phyloP scores from a whole-genome alignment of 78 protist genomes.

The Trichosphaerium sp. region DNA sequence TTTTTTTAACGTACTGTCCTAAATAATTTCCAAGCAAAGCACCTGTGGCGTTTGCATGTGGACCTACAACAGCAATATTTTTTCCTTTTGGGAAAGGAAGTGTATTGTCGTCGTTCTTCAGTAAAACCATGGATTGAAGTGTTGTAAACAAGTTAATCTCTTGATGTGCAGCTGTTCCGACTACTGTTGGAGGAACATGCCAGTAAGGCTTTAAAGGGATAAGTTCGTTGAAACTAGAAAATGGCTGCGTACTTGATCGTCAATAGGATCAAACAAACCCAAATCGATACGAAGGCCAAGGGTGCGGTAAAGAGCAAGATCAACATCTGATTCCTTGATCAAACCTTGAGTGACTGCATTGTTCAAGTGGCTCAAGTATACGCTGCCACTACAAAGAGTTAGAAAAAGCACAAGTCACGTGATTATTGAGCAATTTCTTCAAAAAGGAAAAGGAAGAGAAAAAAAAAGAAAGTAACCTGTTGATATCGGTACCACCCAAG shows the following conservation, averaged over 20 bases:
- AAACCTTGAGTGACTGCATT: slow-evolving; percentile 10
- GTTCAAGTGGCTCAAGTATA: neutral
- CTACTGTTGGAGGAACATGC: neutral
- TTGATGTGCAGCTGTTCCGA: neutral
- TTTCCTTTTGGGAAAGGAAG: slow-evolving; percentile 12
- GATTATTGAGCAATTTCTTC: too few species aligned
- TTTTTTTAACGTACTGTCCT: too few species aligned
- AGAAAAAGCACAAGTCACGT: too few species aligned
- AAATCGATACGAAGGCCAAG: slow-evolving; percentile 4
- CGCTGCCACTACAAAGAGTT: slow-evolving; percentile 4
- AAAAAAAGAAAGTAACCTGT: too few species aligned
- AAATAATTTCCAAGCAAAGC: neutral
- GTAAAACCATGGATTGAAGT: slow-evolving; percentile 14
- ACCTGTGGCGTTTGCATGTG: neutral
- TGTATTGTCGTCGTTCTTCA: slow-evolving; percentile 15
- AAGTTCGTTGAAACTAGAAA: too few species aligned
- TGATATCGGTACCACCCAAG: neutral
- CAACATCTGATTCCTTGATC: neutral
- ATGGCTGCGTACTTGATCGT: too few species aligned
- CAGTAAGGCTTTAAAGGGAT: neutral
- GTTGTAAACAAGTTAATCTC: neutral
- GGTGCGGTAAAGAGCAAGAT: neutral
- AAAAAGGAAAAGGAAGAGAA: too few species aligned
- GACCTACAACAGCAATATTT: slow-evolving; percentile 10
- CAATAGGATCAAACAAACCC: slow-evolving; percentile 27